These are phyloP conservation scores for Skeletonema grethae DNA, from an alignment of 108 stramenopile species.

Conservation along the genomic window DNA sequence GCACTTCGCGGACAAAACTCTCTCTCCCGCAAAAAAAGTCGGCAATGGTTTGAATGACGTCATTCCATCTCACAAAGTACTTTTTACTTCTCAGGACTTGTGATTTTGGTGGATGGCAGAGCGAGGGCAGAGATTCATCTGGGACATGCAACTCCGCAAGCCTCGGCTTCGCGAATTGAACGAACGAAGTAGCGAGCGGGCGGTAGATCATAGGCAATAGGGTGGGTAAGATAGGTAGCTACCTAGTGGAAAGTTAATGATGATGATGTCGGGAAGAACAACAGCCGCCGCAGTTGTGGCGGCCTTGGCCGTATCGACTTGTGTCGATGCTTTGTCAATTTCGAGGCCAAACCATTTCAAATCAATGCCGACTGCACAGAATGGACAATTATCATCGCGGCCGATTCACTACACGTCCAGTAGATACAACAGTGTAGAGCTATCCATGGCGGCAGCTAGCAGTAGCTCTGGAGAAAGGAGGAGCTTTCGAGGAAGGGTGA, in stretches of 20 bases:
- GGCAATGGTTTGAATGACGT: no score
- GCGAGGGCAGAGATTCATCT: not conserved
- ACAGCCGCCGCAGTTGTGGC: not conserved
- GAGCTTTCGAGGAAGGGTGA: not conserved
- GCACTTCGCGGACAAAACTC: no score
- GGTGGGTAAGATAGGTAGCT: not conserved
- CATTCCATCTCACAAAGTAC: not conserved
- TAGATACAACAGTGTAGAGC: not conserved
- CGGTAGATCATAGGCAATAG: no score
- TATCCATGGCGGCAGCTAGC: slow-evolving; percentile 5
- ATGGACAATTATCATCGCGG: not conserved
- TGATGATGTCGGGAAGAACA: not conserved
- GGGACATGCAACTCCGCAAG: not conserved
- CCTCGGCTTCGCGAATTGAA: not conserved
- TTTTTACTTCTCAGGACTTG: no score
- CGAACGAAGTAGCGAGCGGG: no score
- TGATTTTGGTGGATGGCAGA: not conserved
- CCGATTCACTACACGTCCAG: not conserved
- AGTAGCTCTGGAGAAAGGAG: slow-evolving; percentile 1
- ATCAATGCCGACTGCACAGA: not conserved
- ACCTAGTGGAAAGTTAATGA: not conserved
- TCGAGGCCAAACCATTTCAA: not conserved
- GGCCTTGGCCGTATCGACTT: not conserved
- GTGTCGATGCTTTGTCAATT: slow-evolving; percentile 1
- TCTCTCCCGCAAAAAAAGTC: no score